Conservation (phyloP, 495 filamentous ascomycete species). For the Parathielavia appendiculata region DNA sequence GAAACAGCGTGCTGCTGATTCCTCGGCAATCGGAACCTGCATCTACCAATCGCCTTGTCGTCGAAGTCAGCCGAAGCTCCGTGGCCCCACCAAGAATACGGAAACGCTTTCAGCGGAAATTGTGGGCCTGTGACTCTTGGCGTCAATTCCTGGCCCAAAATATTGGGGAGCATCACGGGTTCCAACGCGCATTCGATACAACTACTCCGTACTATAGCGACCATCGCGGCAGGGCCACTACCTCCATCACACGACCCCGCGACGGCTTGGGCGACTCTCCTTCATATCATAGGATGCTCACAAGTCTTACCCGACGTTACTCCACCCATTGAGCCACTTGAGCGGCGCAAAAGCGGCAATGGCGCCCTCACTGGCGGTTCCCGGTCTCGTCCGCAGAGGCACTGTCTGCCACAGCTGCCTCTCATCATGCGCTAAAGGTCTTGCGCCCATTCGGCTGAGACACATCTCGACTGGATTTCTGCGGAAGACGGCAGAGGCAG, state of each 20-base stretch:
- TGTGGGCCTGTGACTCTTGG: not conserved
- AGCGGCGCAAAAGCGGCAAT: conserved; percentile 10
- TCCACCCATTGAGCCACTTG: not conserved
- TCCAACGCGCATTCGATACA: not conserved
- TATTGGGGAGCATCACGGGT: not conserved
- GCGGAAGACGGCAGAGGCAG: conserved; percentile 50
- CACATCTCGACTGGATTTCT: not conserved
- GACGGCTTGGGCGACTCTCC: not conserved
- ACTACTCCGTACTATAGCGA: not conserved
- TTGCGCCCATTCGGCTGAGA: conserved; percentile 10
- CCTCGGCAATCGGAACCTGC: conserved; percentile 32
- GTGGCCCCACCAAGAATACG: conserved; percentile 12
- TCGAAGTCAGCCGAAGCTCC: conserved; percentile 28
- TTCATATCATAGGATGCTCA: not conserved
- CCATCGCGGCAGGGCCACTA: not conserved
- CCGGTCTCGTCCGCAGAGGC: conserved; percentile 12
- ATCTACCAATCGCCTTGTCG: conserved; percentile 24
- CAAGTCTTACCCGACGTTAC: not conserved
- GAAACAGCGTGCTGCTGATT: conserved; percentile 20
- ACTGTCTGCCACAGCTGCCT: conserved; percentile 20
- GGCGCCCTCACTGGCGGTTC: conserved; percentile 15
- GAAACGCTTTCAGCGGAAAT: not conserved
- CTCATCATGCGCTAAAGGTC: not conserved
- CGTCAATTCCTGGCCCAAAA: not conserved
- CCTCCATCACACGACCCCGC: not conserved